Evolutionary conservation across 805 yeast genomes (phyloP).

Genomic region (Brettanomyces bruxellensis): DNA sequence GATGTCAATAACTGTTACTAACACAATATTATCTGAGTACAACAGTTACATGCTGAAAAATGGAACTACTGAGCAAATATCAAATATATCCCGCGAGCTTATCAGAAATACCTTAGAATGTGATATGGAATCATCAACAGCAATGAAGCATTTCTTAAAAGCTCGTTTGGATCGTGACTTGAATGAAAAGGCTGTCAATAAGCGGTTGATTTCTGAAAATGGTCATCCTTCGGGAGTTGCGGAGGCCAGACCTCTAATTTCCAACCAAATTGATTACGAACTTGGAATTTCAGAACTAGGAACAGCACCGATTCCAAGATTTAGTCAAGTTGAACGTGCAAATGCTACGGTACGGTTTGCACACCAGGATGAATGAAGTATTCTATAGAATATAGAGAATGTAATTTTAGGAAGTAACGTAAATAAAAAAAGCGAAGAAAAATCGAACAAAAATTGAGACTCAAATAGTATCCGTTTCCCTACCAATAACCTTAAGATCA

Average conservation of each 20-base stretch:
- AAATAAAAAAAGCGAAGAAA: no score
- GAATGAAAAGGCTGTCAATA: conserved; percentile 22
- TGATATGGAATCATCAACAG: conserved; percentile 23
- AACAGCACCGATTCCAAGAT: conserved; percentile 40
- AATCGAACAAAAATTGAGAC: no score
- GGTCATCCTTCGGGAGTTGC: conserved; percentile 29
- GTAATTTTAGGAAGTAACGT: neutral
- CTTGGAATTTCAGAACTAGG: conserved; percentile 7
- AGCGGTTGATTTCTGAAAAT: conserved; percentile 20
- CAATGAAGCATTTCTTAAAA: conserved; percentile 25
- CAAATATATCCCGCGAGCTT: conserved; percentile 14
- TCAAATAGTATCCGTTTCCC: conserved; percentile 57
- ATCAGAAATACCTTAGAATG: conserved; percentile 21
- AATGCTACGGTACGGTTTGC: conserved; percentile 33
- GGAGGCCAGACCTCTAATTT: conserved; percentile 33
- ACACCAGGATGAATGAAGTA: conserved; percentile 15
- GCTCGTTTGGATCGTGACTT: conserved; percentile 19
- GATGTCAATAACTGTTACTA: conserved; percentile 40
- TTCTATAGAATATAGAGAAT: conserved; percentile 3
- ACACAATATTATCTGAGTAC: conserved; percentile 31
- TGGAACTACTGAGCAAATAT: conserved; percentile 14
- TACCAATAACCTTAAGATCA: conserved; percentile 59
- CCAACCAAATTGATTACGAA: conserved; percentile 29
- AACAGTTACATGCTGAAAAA: conserved; percentile 28
- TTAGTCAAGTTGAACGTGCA: conserved; percentile 60